Base-by-base conservation (phyloP, 2,329 filamentous ascomycete genomes). In the Microsporum canis region DNA sequence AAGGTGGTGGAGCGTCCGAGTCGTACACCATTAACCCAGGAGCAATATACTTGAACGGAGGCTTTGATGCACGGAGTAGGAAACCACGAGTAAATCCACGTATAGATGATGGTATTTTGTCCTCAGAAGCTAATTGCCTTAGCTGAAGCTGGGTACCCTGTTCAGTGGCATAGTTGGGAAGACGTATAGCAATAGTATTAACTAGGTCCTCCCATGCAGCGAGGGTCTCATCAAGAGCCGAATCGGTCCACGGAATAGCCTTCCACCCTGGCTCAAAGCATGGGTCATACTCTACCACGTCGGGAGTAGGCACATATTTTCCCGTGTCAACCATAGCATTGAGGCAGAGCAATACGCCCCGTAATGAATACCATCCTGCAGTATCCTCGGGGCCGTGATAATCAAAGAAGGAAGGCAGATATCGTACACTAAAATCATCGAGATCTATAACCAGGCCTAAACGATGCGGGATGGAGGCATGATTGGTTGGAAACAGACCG, bases 31-130 rank as follows among this genome's bases (percentile, higher is more conserved):
- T 17, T 34, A 58, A 8, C 14, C 57, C 57, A 58, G 17, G 57
- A 47, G 57, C 57, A 14, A 58, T 47, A 10, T 34, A 58, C 47
- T 47, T 58, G 38, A 58, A 58, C n/a, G 57, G 39, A 8, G 57
- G 57, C 33, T 14, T 47, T 31, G 12, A 47, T 45, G 57, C 57
- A n/a, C 39, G 27, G 10, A 47, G 39, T 34, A 58, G 57, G 38
- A 58, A 58, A 34, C 33, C 57, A 43, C 57, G 57, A 47, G 57
- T 47, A 17, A 58, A 47, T 5, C 57, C 57, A 12, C 14, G 5
- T 55, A 55, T 55, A 8, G 51, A 55, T 0, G 51, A 12, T 7
- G 51, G 31, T 55, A 55, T 55, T 23, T 10, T 55, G 31, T 55
- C 31, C 51, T 55, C 51, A 36, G 33, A 4, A 36, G n/a, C 29